Percentiles rank a stretch among this genome's conserved stretches.
Conservation (phyloP, 73 alveolate genomes). For the Paramecium octaurelia region DNA sequence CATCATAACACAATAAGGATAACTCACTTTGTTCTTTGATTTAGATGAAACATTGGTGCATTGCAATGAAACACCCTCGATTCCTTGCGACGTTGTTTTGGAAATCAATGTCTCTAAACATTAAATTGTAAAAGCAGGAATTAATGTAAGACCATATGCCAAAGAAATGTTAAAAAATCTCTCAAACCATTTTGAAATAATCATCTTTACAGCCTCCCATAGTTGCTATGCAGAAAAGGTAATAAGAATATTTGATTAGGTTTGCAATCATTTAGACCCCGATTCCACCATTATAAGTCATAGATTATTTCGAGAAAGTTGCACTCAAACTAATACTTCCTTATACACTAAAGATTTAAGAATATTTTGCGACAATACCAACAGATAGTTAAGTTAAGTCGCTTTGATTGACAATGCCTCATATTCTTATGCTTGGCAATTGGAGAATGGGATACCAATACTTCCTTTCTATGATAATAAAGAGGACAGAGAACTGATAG, state of each 20-base stretch:
- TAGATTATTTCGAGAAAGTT: constrained; percentile 86
- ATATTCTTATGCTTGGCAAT: constrained; percentile 76
- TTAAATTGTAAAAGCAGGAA: constrained; percentile 74
- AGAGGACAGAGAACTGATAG: constrained; percentile 66
- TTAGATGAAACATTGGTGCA: constrained; percentile 62
- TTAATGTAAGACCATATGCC: constrained; percentile 89
- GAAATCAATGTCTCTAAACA: constrained; percentile 41
- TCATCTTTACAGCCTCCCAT: constrained; percentile 93
- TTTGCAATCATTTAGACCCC: constrained; percentile 89
- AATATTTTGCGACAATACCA: constrained; percentile 75
- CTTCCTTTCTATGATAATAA: constrained; percentile 79
- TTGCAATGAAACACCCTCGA: constrained; percentile 54
- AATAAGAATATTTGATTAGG: constrained; percentile 42
- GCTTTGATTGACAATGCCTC: constrained; percentile 93
- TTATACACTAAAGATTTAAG: constrained; percentile 91
- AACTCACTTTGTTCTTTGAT: constrained; percentile 55
- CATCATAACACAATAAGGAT: constrained; percentile 67
- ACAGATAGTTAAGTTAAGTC: constrained; percentile 67
- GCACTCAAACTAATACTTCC: constrained; percentile 83
- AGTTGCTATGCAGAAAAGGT: constrained; percentile 92
- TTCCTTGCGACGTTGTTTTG: constrained; percentile 38
- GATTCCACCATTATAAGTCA: constrained; percentile 71
- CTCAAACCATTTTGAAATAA: constrained; percentile 76
- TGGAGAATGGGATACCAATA: constrained; percentile 84
- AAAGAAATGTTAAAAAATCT: constrained; percentile 80